These are phyloP conservation scores for Selaginella tamariscina DNA, from an alignment of 75 land plant species.

Conservation along the genomic window DNA sequence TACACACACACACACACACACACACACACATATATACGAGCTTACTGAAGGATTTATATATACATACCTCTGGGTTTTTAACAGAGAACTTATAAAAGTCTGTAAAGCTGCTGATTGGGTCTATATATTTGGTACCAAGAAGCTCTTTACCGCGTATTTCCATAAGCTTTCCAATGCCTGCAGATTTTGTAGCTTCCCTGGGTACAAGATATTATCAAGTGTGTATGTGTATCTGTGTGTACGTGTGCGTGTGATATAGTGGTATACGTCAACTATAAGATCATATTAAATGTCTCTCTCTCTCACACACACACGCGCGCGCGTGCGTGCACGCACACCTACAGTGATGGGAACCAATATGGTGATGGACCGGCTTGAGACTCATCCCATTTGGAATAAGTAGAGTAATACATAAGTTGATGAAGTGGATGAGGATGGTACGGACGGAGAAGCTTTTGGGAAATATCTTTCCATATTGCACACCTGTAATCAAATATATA, in stretches of 20 bases:
- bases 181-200: conserved; percentile 45
- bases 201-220: no score
- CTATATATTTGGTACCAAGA: conserved; percentile 50
- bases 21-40: no score
- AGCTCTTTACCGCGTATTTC: conserved; percentile 52
- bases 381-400: conserved; percentile 52
- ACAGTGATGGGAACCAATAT: conserved; percentile 83
- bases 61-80: conserved; percentile 69
- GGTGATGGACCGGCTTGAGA: conserved; percentile 54
- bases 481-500: no score
- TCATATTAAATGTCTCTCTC: no score
- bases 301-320: no score
- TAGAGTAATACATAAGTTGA: conserved; percentile 76
- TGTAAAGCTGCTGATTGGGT: conserved; percentile 57
- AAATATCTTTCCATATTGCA: conserved; percentile 37
- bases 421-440: conserved; percentile 61
- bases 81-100: conserved; percentile 57
- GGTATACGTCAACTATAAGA: no score
- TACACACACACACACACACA: no score
- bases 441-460: conserved; percentile 45
- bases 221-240: no score
- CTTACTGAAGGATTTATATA: no score
- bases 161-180: conserved; percentile 67
- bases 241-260: no score
- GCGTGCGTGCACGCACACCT: no score